Conservation (phyloP, 2,329 filamentous ascomycete species). For the Emergomyces orientalis region DNA sequence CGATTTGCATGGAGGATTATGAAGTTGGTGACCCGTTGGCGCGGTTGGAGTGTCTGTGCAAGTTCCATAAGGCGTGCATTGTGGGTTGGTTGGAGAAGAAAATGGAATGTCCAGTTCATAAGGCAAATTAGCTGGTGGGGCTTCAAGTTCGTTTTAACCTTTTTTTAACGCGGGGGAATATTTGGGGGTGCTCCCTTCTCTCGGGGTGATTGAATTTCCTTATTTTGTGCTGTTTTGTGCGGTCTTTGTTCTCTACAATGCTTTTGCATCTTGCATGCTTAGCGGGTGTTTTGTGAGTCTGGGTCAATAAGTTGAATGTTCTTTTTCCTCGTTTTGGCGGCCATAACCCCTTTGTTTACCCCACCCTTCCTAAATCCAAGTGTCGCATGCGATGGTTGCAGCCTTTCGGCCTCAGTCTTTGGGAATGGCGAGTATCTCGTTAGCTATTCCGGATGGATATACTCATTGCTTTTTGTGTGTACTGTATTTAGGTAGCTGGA, state of each 20-base stretch:
- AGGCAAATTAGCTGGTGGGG: conserved; percentile 25
- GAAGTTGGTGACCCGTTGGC: conserved; percentile 51
- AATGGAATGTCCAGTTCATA: conserved; percentile 54
- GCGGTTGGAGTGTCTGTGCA: conserved; percentile 54
- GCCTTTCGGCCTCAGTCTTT: neutral
- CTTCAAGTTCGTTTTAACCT: conserved; percentile 2
- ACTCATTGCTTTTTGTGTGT: neutral
- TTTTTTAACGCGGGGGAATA: neutral
- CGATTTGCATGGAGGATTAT: conserved; percentile 58
- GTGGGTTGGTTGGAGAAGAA: conserved; percentile 51
- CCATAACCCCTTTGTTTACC: neutral
- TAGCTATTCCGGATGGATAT: neutral
- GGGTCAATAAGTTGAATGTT: neutral
- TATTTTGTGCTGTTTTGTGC: neutral
- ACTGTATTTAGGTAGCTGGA: neutral
- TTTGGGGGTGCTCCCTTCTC: neutral
- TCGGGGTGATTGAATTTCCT: neutral
- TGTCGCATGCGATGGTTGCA: neutral
- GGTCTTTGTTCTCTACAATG: neutral
- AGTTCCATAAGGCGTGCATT: conserved; percentile 54
- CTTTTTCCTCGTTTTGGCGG: neutral
- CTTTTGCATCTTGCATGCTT: neutral
- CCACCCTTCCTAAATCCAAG: neutral
- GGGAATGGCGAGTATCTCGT: neutral
- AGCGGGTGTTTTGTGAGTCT: neutral